Percentiles rank a stretch among this genome's conserved stretches.
Evolutionary conservation across 78 protist genomes (phyloP).

Genomic region (Dictyostelium brefeldianum): DNA sequence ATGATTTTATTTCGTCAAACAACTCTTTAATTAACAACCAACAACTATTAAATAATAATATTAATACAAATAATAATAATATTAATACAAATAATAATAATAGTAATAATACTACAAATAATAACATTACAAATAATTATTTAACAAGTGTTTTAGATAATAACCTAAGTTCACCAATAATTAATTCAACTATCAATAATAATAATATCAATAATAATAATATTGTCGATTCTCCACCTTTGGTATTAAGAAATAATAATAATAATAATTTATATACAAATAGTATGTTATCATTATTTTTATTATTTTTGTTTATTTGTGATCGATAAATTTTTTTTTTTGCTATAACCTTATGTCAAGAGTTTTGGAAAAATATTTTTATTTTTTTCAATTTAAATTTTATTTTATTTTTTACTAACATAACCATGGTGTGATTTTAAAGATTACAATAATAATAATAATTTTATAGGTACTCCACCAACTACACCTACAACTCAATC

Average conservation of each 20-base stretch:
- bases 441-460: background rate
- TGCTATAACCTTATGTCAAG: too few species aligned
- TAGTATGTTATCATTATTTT: background rate
- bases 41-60: background rate
- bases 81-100: background rate
- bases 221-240: background rate
- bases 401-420: background rate
- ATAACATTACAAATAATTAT: background rate
- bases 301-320: background rate
- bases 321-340: background rate
- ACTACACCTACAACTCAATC: background rate
- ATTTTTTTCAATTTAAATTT: too few species aligned
- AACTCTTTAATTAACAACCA: conserved; percentile 10
- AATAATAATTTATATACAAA: background rate
- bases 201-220: background rate
- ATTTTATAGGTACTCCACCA: background rate
- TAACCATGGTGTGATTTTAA: too few species aligned
- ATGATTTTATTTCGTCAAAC: conserved; percentile 9
- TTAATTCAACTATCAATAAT: background rate
- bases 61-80: background rate
- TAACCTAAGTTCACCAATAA: background rate
- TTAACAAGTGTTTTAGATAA: background rate
- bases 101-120: background rate
- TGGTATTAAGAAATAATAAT: background rate
- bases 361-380: background rate